Base-by-base conservation (phyloP, 345 rosid species). In the Syzygium aromaticum region DNA sequence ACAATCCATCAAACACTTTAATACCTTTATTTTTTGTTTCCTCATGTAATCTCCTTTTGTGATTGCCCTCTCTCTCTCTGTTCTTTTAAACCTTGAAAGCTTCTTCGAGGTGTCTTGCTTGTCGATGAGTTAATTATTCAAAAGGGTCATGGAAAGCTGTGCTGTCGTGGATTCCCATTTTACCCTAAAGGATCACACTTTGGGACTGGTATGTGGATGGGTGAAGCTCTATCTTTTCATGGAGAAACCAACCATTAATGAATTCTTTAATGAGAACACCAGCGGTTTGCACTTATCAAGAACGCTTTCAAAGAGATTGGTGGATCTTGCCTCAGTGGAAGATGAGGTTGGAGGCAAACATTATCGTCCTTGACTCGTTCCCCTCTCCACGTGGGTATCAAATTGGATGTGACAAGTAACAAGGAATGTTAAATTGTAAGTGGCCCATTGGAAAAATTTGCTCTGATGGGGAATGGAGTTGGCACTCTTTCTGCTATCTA, bases 1-100 rank as follows among this genome's bases (percentile, higher is more conserved):
- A 88, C 88, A 87, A 88, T 90, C 82, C 87, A 87, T 87, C 87
- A 88, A 54, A 83, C 56, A 61, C 84, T 49, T 82, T 77, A 38
- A 5, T 73, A 38, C 82, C 82, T 73, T 38, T 33, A 73, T 73
- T 73, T 33, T 73, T 73, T 87, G 77, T 73, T 84, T 87, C 49
- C 77, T 25, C 59, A 57, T 59, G 77, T 84, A 82, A 83, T 61
- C 5, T 40, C 46, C 46, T 52, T 87, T 52, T n/a, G 46, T 87
- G 27, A 22, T 82, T 53, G 59, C 33, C 6, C 59, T 46, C 0
- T 0, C 17, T 4, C 46, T 16, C 23, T 19, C 25, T 73, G 13
- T 67, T 33, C 25, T 33, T 33, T 22, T 23, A 57, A 57, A 57
- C 12, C n/a, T 57, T 23, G 63, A 57, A 10, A 23, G 63, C 63